phyloP scores from a whole-genome alignment of 2,329 filamentous ascomycete species.

The Fusarium duplospermum region DNA sequence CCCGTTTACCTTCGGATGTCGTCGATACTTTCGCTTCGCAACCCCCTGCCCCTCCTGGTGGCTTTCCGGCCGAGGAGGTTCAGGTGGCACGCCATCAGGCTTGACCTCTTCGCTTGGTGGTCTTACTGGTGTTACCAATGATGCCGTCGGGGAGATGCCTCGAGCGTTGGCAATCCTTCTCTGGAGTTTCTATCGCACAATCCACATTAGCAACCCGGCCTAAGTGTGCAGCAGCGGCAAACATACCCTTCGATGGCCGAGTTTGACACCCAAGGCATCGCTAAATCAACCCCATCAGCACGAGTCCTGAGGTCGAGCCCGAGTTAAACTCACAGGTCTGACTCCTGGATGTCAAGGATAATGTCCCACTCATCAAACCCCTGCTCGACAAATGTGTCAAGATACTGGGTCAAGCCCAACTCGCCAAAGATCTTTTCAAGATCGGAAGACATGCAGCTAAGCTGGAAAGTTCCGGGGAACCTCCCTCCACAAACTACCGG shows the following conservation, averaged over 20 bases:
- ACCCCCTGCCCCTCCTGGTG: constrained; percentile 58
- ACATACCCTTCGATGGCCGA: constrained; percentile 82
- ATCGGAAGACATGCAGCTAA: constrained; percentile 62
- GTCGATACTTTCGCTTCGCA: constrained; percentile 79
- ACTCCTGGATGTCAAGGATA: constrained; percentile 85
- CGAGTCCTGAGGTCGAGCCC: background rate
- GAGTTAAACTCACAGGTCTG: constrained; percentile 74
- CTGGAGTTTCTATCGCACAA: constrained; percentile 75
- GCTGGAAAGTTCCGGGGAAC: constrained; percentile 28
- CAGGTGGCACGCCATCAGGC: constrained; percentile 64
- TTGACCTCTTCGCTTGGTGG: constrained; percentile 66
- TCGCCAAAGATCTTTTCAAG: constrained; percentile 76
- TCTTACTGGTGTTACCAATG: constrained; percentile 61
- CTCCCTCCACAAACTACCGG: constrained; percentile 9
- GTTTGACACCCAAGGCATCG: constrained; percentile 79
- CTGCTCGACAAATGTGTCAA: constrained; percentile 77
- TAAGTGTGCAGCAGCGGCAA: background rate
- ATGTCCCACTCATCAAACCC: constrained; percentile 90
- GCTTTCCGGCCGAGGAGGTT: constrained; percentile 59
- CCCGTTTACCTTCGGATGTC: constrained; percentile 76
- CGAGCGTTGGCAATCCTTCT: constrained; percentile 81
- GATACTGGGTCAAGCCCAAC: constrained; percentile 83
- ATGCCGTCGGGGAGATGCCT: constrained; percentile 67
- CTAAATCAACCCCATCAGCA: constrained; percentile 54
- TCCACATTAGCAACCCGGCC: constrained; percentile 4